Evolutionary conservation across 176 grass and related monocot species (phyloP), one percentile per base, ranked within the genome.

Genomic region (Cenchrus purpureus): DNA sequence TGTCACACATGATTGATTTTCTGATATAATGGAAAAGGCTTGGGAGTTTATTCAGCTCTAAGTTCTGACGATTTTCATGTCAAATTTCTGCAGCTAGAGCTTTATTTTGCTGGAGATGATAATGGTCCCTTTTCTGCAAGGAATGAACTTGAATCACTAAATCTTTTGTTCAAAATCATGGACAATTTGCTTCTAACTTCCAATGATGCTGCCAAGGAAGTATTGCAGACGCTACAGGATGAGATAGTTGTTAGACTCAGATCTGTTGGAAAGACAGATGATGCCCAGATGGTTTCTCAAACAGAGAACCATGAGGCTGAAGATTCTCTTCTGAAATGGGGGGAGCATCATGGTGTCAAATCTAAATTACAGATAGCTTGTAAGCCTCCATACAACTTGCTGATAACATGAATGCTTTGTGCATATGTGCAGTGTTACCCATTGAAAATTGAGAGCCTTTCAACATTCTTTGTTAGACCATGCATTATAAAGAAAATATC

Each of bases 121-220:
- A 68, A 79, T 4, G 84, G 91, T 58, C 91, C 96, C 79, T 94
- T 95, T 54, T 95, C 91, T 89, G 74, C 76, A 17, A 95, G 96
- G 85, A 95, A 94, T 89, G 96, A 98, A 70, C 88, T 98, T 60
- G 96, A 95, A 54, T 95, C 89, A 22, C 88, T 95, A 40, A 92
- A 98, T 81, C 79, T 84, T 31, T 49, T 98, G 59, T 68, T 92
- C 43, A 88, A 73, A 79, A 74, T 81, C 8, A 9, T 95, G 65
- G 86, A 88, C 34, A 79, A 75, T 2, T 79, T 91, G 64, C 86
- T 89, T 69, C 45, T 66, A 63, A 69, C 77, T 81, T 73, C 64
- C 22, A 91, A 84, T 71, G 55, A 70, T 62, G 77, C 55, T 16
- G 69, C 80, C 37, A 76, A 81, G 73, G 59, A 88, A 87, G 86